Base-by-base conservation (phyloP, 2,329 filamentous ascomycete genomes). In the Coniella vitis region DNA sequence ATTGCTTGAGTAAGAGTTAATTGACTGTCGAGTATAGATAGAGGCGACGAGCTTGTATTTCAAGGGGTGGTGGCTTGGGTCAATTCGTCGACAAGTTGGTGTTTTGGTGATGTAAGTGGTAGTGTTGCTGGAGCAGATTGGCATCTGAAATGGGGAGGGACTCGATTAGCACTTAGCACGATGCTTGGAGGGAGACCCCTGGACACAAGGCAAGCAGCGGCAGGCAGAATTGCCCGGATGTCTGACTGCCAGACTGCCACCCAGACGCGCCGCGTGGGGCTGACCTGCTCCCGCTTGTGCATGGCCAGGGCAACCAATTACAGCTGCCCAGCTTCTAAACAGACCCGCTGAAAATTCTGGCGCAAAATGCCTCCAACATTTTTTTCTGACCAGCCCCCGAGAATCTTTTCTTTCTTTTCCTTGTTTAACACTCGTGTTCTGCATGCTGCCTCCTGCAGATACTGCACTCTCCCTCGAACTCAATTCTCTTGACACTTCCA, bases 331-430 rank as follows among this genome's bases (percentile, higher is more conserved):
- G 17, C 38, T 29, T 31, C 8, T 16, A 21, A 17, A 12, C 22
- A 41, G 47, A 51, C 44, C 51, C 51, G 40, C 44, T 47, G 45
- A 53, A 53, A 51, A 48, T 43, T 45, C 45, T 38, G 43, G 44
- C 17, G 14, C 9, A n/a, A 29, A 8, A 3, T 13, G 19, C 2
- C 32, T 36, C 4, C 29, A 13, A 34, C 14, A n/a, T 31, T 25
- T 21, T 22, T 37, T 45, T 37, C 25, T 20, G 29, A 14, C 21
- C 35, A n/a, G 20, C 20, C 21, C 10, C 34, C n/a, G n/a, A n/a
- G n/a, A 37, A 20, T 17, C 29, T 42, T 20, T 16, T 37, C 38
- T 20, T 34, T 34, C 16, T 40, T 34, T 19, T 35, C 9, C n/a
- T 34, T 38, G 31, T 17, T 29, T 10, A 5, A 29, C 5, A 5